Percentiles rank a stretch among this genome's conserved stretches.
Conservation (phyloP, 495 filamentous ascomycete species). For the Aspergillus avenaceus region DNA sequence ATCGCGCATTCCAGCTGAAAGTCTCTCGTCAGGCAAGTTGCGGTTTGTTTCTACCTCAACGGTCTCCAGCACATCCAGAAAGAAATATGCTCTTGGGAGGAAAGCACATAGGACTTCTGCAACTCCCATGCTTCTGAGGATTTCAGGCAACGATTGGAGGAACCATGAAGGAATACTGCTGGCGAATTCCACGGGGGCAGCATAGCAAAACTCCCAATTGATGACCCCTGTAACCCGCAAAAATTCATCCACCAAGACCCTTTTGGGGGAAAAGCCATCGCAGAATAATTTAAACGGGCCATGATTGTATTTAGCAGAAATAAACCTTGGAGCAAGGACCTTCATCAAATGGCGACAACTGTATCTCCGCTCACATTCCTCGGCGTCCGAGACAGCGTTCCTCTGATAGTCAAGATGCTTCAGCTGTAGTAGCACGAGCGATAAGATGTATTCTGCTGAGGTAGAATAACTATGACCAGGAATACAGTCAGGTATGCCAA, state of each 20-base stretch:
- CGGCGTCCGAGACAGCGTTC: conserved; percentile 33
- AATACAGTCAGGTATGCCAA: not conserved
- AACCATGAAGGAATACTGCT: conserved; percentile 13
- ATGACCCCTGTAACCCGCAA: conserved; percentile 13
- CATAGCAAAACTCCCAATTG: conserved; percentile 19
- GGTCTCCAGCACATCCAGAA: not conserved
- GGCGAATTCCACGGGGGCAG: conserved; percentile 14
- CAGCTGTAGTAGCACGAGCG: conserved; percentile 37
- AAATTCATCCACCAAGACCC: conserved; percentile 21
- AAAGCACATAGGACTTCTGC: not conserved
- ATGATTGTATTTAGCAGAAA: conserved; percentile 5
- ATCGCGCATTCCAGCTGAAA: conserved; percentile 1
- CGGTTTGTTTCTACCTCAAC: not conserved
- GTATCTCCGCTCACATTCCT: conserved; percentile 39
- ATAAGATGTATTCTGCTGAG: conserved; percentile 33
- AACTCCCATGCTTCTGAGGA: not conserved
- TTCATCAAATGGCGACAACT: conserved; percentile 14
- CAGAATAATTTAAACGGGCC: conserved; percentile 30
- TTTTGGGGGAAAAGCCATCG: conserved; percentile 26
- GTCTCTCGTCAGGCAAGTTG: not conserved
- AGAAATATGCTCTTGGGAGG: not conserved
- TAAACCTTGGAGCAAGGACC: conserved; percentile 17
- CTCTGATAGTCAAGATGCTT: conserved; percentile 35
- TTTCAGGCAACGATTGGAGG: conserved; percentile 5
- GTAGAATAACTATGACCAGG: conserved; percentile 10